phyloP scores from a whole-genome alignment of 1,284 basidiomycete genomes.

The Ganoderma sinense region DNA sequence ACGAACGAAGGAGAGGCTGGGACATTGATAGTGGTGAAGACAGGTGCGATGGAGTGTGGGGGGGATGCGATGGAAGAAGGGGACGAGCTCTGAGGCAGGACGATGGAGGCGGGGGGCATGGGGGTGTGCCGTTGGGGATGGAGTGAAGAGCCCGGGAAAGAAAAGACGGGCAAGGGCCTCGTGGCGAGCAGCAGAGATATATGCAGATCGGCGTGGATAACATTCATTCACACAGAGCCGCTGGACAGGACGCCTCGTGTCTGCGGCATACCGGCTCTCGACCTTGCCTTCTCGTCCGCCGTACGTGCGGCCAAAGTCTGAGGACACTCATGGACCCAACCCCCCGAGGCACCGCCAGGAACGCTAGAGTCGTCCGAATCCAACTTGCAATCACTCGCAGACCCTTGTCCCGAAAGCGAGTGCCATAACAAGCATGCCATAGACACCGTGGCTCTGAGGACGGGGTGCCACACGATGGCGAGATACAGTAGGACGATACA shows the following conservation, averaged over 20 bases:
- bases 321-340: constrained; percentile 4
- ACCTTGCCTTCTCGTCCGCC: constrained; percentile 16
- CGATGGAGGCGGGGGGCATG: constrained; percentile 12
- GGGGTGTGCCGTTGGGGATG: background rate
- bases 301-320: constrained; percentile 17
- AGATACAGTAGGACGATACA: background rate
- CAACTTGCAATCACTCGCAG: background rate
- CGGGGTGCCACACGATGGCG: too few relatives aligned
- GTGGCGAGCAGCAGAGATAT: background rate
- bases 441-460: background rate
- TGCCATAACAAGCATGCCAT: background rate
- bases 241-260: constrained; percentile 25
- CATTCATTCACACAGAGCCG: constrained; percentile 8
- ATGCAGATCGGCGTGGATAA: constrained; percentile 3
- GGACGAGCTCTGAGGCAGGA: background rate
- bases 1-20: constrained; percentile 26
- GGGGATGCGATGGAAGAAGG: constrained; percentile 3
- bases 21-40: constrained; percentile 18
- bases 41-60: constrained; percentile 6
- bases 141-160: constrained; percentile 4
- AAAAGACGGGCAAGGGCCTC: constrained; percentile 2
- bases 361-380: background rate
- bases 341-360: constrained; percentile 16
- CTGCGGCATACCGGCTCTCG: constrained; percentile 23
- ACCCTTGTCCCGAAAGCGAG: background rate